Base-by-base conservation (phyloP, 352 stramenopile species). In the Phytophthora hybrid region DNA sequence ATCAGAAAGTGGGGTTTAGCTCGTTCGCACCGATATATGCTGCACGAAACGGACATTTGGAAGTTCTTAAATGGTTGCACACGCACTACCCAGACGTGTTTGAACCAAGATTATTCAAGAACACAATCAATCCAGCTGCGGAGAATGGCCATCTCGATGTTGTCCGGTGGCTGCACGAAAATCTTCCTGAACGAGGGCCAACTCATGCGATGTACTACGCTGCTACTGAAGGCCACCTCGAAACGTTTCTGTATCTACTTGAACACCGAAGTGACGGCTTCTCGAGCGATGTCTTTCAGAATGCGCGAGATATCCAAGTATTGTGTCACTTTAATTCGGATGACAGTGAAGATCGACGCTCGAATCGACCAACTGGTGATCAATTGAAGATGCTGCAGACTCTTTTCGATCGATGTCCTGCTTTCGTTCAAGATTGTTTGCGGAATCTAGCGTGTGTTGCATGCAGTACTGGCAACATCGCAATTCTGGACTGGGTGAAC, bases 161-260 rank as follows among this genome's bases (percentile, higher is more conserved):
- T 19, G 51, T 58, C 8, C 51, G 13, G 26, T 58, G 51, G 51
- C 14, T 58, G 23, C 51, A 58, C 23, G 51, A 58, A 58, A 32
- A 19, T 10, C 51, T 23, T 14, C 34, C 34, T 52, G 44, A 10
- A 52, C 44, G 1, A 21, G 2, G 7, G 5, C 2, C 21, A n/a
- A 14, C 3, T n/a, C 1, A 34, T 26, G 51, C 51, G 10, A 41
- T 58, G 21, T 11, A 41, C 23, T 5, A 3, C 9, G 52, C 52
- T 4, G 23, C 52, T 16, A 8, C 5, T 3, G 8, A 58, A 16
- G 52, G 52, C 3, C 52, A 39, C 26, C 29, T 58, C 5, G 11
- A 58, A 5, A 16, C 23, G 4, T 19, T 58, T 0, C 23, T 58
- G 21, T 58, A 37, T n/a, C 23, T 58, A 9, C 52, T 49, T 39